These are phyloP conservation scores for Claviceps pazoutovae DNA, from an alignment of 2,329 filamentous ascomycete genomes.

Conservation along the genomic window DNA sequence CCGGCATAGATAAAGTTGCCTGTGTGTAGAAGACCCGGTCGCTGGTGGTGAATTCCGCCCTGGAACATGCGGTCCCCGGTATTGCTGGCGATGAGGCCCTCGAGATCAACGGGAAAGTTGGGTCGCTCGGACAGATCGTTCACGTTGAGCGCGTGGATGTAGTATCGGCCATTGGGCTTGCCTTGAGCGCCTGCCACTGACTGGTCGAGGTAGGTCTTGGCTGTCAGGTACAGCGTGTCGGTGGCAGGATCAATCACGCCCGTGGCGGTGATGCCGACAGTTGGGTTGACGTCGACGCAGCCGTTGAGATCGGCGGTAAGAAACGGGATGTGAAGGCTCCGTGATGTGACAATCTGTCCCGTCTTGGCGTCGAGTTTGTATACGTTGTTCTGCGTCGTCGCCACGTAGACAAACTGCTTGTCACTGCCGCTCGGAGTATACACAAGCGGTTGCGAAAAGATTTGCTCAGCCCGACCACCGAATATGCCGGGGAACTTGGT, in stretches of 20 bases:
- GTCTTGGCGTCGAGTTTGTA: slow-evolving; percentile 43
- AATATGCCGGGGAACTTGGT: slow-evolving; percentile 38
- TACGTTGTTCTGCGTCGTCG: slow-evolving; percentile 44
- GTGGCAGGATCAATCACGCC: slow-evolving; percentile 31
- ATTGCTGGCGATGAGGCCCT: slow-evolving; percentile 32
- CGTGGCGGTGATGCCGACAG: slow-evolving; percentile 30
- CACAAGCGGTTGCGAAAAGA: slow-evolving; percentile 35
- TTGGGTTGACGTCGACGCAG: slow-evolving; percentile 35
- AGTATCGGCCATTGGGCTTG: slow-evolving; percentile 20
- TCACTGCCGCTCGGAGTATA: slow-evolving; percentile 33
- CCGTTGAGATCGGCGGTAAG: slow-evolving; percentile 32
- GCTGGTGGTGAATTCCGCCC: slow-evolving; percentile 37
- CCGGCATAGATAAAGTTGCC: slow-evolving; percentile 35
- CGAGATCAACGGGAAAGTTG: slow-evolving; percentile 33
- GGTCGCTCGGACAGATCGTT: slow-evolving; percentile 23
- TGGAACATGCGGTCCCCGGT: slow-evolving; percentile 33
- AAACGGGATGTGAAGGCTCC: slow-evolving; percentile 36
- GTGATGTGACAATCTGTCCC: slow-evolving; percentile 31
- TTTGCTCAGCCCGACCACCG: slow-evolving; percentile 32
- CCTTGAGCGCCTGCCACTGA: slow-evolving; percentile 18
- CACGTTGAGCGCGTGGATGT: slow-evolving; percentile 23
- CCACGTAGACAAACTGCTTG: slow-evolving; percentile 39
- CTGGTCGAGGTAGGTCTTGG: slow-evolving; percentile 28
- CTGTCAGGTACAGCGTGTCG: slow-evolving; percentile 29
- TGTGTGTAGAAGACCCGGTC: slow-evolving; percentile 31